Evolutionary conservation across 1,284 basidiomycete genomes (phyloP).

Genomic region (Xerocomus cyaneibrunnescens): DNA sequence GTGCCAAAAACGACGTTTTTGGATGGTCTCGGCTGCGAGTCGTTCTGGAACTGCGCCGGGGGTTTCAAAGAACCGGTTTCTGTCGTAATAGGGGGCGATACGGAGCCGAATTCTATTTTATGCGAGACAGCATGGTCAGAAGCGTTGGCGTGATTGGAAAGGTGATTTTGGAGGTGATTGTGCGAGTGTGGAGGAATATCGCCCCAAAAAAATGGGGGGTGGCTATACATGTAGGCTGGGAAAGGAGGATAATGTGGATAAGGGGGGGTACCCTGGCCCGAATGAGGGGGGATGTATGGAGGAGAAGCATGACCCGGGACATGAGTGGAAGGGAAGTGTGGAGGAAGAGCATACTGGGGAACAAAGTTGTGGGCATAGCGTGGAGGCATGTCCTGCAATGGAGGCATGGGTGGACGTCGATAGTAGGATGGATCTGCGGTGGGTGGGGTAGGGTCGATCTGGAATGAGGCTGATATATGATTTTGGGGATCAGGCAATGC

Average conservation of each 20-base stretch:
- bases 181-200: slow-evolving; percentile 17
- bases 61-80: slow-evolving; percentile 12
- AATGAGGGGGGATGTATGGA: slow-evolving; percentile 24
- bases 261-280: slow-evolving; percentile 34
- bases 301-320: slow-evolving; percentile 31
- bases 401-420: slow-evolving; percentile 17
- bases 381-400: slow-evolving; percentile 26
- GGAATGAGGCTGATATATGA: slow-evolving; percentile 16
- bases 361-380: slow-evolving; percentile 21
- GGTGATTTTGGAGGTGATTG: slow-evolving; percentile 23
- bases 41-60: slow-evolving; percentile 8
- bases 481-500: slow-evolving; percentile 17
- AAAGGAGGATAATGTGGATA: slow-evolving; percentile 36
- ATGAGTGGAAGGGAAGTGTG: slow-evolving; percentile 23
- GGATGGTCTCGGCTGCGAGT: slow-evolving; percentile 7
- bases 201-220: slow-evolving; percentile 26
- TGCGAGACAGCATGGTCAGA: slow-evolving; percentile 14
- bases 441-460: slow-evolving; percentile 11
- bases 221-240: slow-evolving; percentile 32
- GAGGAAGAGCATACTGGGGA: slow-evolving; percentile 26
- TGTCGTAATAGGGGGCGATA: slow-evolving; percentile 15
- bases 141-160: slow-evolving; percentile 9
- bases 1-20: slow-evolving; percentile 50
- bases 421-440: slow-evolving; percentile 20
- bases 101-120: slow-evolving; percentile 22